Evolutionary conservation across 495 filamentous ascomycete species (phyloP).

Genomic region (Aspergillus ostianus): DNA sequence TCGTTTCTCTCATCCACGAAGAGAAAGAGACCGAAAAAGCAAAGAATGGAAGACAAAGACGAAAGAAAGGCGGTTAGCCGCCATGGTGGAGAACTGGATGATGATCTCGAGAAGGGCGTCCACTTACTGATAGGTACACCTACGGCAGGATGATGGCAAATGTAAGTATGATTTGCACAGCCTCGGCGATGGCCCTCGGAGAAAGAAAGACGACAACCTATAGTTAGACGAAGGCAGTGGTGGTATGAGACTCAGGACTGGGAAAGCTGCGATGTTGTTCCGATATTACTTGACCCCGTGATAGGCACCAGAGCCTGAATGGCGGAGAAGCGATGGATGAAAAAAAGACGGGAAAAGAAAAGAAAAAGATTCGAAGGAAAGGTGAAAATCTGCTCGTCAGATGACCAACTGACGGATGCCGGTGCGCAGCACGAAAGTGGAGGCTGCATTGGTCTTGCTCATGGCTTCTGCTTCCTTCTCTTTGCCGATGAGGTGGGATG

Average conservation of each 20-base stretch:
- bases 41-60: not conserved
- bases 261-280: too few species aligned
- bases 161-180: conserved; percentile 2
- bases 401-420: conserved; percentile 11
- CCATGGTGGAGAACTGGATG: not conserved
- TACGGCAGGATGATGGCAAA: not conserved
- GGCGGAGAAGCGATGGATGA: not conserved
- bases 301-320: not conserved
- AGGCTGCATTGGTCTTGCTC: conserved; percentile 13
- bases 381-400: conserved; percentile 13
- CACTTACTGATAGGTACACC: conserved; percentile 5
- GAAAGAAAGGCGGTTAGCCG: not conserved
- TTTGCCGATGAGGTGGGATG: not conserved
- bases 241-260: too few species aligned
- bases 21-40: not conserved
- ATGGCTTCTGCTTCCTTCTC: conserved; percentile 4
- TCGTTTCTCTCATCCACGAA: too few species aligned
- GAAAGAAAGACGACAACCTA: not conserved
- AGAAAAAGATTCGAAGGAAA: too few species aligned
- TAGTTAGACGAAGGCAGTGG: not conserved
- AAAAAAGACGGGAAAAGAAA: not conserved
- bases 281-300: not conserved
- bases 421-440: conserved; percentile 6
- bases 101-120: not conserved
- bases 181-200: conserved; percentile 2